Evolutionary conservation across 2,329 filamentous ascomycete genomes (phyloP).

Genomic region (Diaporthe helianthi): DNA sequence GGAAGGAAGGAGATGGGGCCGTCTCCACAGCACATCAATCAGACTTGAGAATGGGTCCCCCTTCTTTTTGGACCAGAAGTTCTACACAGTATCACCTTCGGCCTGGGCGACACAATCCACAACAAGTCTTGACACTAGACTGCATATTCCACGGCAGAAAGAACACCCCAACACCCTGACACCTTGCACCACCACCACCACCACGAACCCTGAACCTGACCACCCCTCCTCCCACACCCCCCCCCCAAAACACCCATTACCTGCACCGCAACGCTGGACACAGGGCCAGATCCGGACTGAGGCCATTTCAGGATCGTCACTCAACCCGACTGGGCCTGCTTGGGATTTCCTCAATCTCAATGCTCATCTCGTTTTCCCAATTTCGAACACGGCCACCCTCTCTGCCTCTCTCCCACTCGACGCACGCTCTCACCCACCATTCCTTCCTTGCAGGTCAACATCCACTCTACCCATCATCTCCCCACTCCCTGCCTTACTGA

Average conservation of each 20-base stretch:
- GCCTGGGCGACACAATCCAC: constrained; percentile 5
- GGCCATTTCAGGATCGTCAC: constrained; percentile 28
- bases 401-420: neutral
- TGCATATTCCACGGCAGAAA: too few relatives aligned
- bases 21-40: constrained; percentile 14
- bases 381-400: constrained; percentile 11
- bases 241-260: neutral
- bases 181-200: neutral
- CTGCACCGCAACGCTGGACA: neutral
- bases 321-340: neutral
- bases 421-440: neutral
- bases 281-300: constrained; percentile 5
- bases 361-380: constrained; percentile 24
- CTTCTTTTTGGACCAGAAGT: too few relatives aligned
- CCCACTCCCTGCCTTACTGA: constrained; percentile 16
- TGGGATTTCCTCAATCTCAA: constrained; percentile 19
- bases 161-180: neutral
- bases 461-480: neutral
- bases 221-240: neutral
- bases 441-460: too few relatives aligned
- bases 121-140: neutral
- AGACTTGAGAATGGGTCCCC: neutral
- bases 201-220: neutral
- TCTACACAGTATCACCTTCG: neutral
- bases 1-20: too few relatives aligned